Base-by-base conservation (phyloP, 306 rosid genomes). In the Vachellia collinsii region DNA sequence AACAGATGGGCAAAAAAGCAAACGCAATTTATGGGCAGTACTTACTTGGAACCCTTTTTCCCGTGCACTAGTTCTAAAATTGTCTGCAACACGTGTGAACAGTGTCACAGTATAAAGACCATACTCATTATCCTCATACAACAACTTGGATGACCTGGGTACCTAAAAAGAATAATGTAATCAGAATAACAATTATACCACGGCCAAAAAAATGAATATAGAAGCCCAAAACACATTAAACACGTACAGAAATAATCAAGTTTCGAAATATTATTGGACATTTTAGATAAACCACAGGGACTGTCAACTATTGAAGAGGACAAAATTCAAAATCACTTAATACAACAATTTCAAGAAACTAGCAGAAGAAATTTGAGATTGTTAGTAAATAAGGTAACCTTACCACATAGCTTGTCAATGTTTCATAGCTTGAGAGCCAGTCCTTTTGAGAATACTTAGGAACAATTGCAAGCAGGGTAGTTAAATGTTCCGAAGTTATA, bases 381-480 rank as follows among this genome's bases (percentile, higher is more conserved):
- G 67, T 37, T 17, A 82, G 53, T 72, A 47, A 80, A 66, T 37
- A 39, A 8, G 70, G 50, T 86, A 46, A 81, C 75, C 46, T 83
- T 85, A 93, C 97, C 91, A 93, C 97, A 76, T 91, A 93, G 86
- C 69, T 89, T 70, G 97, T 88, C 88, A 93, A 81, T 41, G 96
- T 93, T 83, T 93, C 94, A 77, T 92, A 92, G 93, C 90, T 88
- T 75, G 94, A 89, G 61, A 90, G 86, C 94, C 97, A 90, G 76
- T 92, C 97, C 87, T 90, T 92, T 85, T 92, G 97, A 25, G 97
- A 92, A 66, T 92, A 92, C 91, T 92, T 92, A 8, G 90, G 89
- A 82, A 77, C 70, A 47, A 58, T 48, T 56, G 85, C 76, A 63
- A 85, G 80, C 16, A 80, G 78, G 79, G 81, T 72, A n/a, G 66